Evolutionary conservation across 2,329 filamentous ascomycete species (phyloP).

Genomic region (Incumbomyces lentus): DNA sequence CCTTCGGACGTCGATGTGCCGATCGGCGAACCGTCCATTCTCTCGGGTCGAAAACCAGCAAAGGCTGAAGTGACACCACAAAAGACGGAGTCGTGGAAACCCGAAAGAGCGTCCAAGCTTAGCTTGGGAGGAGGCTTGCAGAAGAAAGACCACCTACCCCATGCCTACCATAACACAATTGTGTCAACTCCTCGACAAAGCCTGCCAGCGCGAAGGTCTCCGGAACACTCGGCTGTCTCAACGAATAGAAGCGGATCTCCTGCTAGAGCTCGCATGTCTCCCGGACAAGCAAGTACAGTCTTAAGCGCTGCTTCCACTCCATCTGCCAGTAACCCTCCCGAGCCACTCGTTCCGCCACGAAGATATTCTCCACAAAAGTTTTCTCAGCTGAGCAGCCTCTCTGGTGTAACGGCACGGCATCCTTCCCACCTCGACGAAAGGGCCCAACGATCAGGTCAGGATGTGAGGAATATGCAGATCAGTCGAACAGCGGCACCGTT

Average conservation of each 20-base stretch:
- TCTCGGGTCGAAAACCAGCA: conserved; percentile 7
- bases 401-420: background rate
- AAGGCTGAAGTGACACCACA: background rate
- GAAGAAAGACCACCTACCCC: conserved; percentile 11
- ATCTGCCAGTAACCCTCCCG: background rate
- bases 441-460: background rate
- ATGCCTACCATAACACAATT: conserved; percentile 6
- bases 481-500: background rate
- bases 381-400: conserved; percentile 1
- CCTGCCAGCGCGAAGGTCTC: conserved; percentile 10
- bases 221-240: conserved; percentile 14
- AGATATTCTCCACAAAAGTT: conserved; percentile 3
- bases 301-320: background rate
- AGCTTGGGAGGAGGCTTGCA: conserved; percentile 19
- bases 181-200: conserved; percentile 1
- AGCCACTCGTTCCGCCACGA: background rate
- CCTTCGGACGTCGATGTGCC: conserved; percentile 50
- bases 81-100: background rate
- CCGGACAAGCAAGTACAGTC: background rate
- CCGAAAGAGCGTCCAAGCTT: conserved; percentile 10
- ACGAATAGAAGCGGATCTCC: conserved; percentile 7
- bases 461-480: background rate
- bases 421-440: background rate
- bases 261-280: background rate
- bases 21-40: conserved; percentile 39